Evolutionary conservation across 169 alveolate genomes (phyloP).

Genomic region (Toxoplasma gondii): DNA sequence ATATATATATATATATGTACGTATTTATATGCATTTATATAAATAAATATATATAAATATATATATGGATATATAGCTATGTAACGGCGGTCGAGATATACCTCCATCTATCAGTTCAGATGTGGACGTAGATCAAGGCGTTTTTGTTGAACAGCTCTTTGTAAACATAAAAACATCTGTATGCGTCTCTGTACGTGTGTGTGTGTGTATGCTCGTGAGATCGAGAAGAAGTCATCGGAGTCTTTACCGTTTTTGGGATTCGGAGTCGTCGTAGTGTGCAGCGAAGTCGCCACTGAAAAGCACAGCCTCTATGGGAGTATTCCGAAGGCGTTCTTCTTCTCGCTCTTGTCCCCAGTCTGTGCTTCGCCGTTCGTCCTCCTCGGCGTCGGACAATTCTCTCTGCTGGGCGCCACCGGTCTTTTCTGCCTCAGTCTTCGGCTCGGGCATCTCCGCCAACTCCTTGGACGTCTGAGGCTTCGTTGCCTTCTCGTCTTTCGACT

Average conservation of each 20-base stretch:
- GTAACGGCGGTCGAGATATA: too few species aligned
- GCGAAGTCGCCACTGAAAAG: conserved; percentile 30
- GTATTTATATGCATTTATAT: neutral
- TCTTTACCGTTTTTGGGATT: neutral
- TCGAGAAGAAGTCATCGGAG: too few species aligned
- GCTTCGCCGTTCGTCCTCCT: neutral
- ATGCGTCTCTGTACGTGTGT: too few species aligned
- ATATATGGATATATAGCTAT: neutral
- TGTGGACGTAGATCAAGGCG: neutral
- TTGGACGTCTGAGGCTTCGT: too few species aligned
- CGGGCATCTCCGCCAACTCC: neutral
- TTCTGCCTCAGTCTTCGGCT: neutral
- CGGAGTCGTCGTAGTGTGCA: conserved; percentile 31
- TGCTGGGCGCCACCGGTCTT: neutral
- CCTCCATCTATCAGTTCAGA: too few species aligned
- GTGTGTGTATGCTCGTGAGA: too few species aligned
- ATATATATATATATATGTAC: neutral
- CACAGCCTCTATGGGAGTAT: conserved; percentile 2
- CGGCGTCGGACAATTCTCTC: neutral
- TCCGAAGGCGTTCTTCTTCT: neutral
- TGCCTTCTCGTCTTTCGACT: neutral
- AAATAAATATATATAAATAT: neutral
- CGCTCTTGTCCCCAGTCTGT: neutral
- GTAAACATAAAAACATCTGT: too few species aligned
- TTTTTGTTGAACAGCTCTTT: too few species aligned